Evolutionary conservation across 2,329 filamentous ascomycete species (phyloP), one percentile per base, ranked within the genome.

Genomic region (Geosmithia putterillii): DNA sequence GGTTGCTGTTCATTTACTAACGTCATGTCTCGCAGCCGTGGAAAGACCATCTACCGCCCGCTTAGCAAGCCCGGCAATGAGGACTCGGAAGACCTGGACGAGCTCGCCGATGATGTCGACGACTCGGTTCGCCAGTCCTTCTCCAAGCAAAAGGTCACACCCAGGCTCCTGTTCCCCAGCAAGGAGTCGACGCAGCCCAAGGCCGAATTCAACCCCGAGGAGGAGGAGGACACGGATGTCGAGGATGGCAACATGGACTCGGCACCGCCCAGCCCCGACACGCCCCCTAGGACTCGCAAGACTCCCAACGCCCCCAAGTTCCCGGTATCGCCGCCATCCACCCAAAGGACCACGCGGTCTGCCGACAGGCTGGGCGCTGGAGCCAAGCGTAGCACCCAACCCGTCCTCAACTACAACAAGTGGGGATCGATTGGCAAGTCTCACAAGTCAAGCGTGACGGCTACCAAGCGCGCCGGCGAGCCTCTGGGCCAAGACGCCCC

Each of bases 41-140:
- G 86, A 57, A 86, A 83, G 68, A 86, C 79, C 57, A 69, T 86
- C 45, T 87, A 86, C 65, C 79, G 80, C 55, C 86, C 82, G 51
- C 60, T 43, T 20, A 17, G 25, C 25, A 46, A 47, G 35, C 39
- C 44, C 25, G 44, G 39, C 4, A 37, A 39, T 36, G 37, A 37
- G 36, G 55, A 58, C 37, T 20, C 50, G 42, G 57, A 65, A 35
- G 56, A 56, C 45, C 53, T 63, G 37, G 62, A 58, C 8, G 58
- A 57, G 12, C 52, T 57, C 2, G 59, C 52, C 15, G 14, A 15
- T n/a, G 57, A 59, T 39, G 19, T n/a, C 34, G 34, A n/a, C 15
- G 34, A n/a, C 15, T n/a, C n/a, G n/a, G n/a, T n/a, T n/a, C n/a
- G n/a, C n/a, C n/a, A 14, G 15, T 39, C 17, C 10, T 21, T 15